phyloP scores from a whole-genome alignment of 2,329 filamentous ascomycete genomes.

The Aspergillus jensenii region DNA sequence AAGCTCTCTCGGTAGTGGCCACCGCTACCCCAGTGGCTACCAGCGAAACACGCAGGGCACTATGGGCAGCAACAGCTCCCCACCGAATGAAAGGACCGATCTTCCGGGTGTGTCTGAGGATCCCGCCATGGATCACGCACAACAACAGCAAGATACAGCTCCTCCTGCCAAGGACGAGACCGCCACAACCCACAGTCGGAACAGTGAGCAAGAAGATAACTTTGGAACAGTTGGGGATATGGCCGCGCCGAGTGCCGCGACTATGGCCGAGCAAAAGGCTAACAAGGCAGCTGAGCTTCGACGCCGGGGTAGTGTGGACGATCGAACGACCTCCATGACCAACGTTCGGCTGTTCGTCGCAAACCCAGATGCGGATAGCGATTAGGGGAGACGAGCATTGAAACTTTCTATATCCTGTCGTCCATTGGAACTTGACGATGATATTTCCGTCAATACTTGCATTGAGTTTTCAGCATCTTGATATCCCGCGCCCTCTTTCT shows the following conservation, averaged over 20 bases:
- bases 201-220: constrained; percentile 49
- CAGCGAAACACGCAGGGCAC: constrained; percentile 42
- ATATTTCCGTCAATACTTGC: not conserved
- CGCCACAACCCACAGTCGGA: constrained; percentile 31
- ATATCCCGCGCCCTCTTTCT: constrained; percentile 3
- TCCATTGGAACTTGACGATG: not conserved
- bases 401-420: constrained; percentile 1
- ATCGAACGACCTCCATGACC: constrained; percentile 49
- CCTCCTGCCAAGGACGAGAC: constrained; percentile 30
- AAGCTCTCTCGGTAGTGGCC: constrained; percentile 54
- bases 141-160: constrained; percentile 27
- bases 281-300: constrained; percentile 46
- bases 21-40: constrained; percentile 46
- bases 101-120: constrained; percentile 45
- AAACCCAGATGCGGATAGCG: constrained; percentile 46
- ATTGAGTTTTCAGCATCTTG: not conserved
- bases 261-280: constrained; percentile 37
- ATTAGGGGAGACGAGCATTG: constrained; percentile 22
- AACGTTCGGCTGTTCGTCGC: constrained; percentile 48
- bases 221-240: constrained; percentile 58
- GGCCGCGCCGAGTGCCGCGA: constrained; percentile 43
- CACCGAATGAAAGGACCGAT: constrained; percentile 47
- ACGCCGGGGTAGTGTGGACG: constrained; percentile 50
- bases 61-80: constrained; percentile 54
- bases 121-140: constrained; percentile 28